Conservation (phyloP, 1,284 basidiomycete genomes). For the Austroboletus rostrupii region DNA sequence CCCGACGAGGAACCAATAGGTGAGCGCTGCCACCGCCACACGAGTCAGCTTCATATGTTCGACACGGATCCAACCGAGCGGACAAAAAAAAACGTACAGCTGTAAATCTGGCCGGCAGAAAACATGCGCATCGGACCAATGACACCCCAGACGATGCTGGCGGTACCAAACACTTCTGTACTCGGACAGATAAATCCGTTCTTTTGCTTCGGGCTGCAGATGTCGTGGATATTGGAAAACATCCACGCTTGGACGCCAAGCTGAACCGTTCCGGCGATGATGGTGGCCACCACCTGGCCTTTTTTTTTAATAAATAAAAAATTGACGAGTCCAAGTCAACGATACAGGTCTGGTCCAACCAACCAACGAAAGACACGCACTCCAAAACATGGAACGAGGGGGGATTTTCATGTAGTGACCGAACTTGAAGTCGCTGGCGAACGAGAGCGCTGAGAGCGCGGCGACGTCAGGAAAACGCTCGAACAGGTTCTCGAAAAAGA, state of each 20-base stretch:
- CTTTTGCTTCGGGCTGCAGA: constrained; percentile 23
- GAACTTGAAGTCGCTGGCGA: constrained; percentile 44
- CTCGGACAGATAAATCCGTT: constrained; percentile 38
- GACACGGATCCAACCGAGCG: not conserved
- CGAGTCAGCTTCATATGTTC: constrained; percentile 1
- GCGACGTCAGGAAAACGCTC: not conserved
- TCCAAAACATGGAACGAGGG: constrained; percentile 44
- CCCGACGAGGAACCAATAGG: constrained; percentile 60
- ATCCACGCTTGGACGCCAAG: constrained; percentile 44
- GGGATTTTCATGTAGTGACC: constrained; percentile 55
- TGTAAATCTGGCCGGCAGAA: constrained; percentile 23
- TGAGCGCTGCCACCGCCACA: constrained; percentile 20
- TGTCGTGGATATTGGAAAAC: constrained; percentile 29
- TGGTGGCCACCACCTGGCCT: constrained; percentile 41
- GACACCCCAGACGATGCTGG: constrained; percentile 41
- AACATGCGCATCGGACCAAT: constrained; percentile 36
- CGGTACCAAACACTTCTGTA: constrained; percentile 38
- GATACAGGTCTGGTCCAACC: too few species aligned
- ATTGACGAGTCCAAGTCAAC: too few species aligned
- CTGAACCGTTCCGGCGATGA: constrained; percentile 40
- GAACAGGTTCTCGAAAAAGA: not conserved
- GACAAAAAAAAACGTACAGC: constrained; percentile 15
- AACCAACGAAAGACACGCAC: constrained; percentile 10
- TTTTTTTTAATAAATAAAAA: too few species aligned
- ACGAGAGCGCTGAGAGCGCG: constrained; percentile 28